These are phyloP conservation scores for Zoysia matrella DNA, from an alignment of 202 grass and related monocot species.

Conservation along the genomic window DNA sequence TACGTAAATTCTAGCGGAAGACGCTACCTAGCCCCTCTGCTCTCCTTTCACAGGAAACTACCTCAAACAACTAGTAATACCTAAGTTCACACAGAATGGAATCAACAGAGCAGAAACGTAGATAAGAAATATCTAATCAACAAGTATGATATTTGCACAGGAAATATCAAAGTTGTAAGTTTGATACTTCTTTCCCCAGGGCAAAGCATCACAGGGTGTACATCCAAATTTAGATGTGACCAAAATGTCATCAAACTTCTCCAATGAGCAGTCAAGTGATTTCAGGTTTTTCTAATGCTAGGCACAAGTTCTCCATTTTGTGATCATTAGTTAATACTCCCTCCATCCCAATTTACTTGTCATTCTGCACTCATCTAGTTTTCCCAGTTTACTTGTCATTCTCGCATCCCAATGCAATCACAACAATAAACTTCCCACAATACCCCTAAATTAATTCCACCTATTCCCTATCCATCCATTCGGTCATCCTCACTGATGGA, in stretches of 20 bases:
- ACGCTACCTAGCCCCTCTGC: neutral
- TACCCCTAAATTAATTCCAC: too few species aligned
- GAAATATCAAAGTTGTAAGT: neutral
- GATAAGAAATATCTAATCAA: neutral
- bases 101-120: neutral
- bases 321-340: too few species aligned
- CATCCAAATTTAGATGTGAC: neutral
- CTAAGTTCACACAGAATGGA: neutral
- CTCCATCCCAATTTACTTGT: too few species aligned
- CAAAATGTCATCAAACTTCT: neutral
- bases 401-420: too few species aligned
- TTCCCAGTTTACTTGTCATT: too few species aligned
- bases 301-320: too few species aligned
- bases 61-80: neutral
- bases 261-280: neutral
- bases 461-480: too few species aligned
- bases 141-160: neutral
- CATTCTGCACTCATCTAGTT: too few species aligned
- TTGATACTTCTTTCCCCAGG: neutral
- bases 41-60: neutral
- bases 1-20: conserved; percentile 18
- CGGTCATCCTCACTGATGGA: too few species aligned
- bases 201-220: neutral
- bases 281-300: too few species aligned
- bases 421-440: too few species aligned